These are phyloP conservation scores for Taphrina wiesneri DNA, from an alignment of 1,139 yeast genomes.

Conservation along the genomic window DNA sequence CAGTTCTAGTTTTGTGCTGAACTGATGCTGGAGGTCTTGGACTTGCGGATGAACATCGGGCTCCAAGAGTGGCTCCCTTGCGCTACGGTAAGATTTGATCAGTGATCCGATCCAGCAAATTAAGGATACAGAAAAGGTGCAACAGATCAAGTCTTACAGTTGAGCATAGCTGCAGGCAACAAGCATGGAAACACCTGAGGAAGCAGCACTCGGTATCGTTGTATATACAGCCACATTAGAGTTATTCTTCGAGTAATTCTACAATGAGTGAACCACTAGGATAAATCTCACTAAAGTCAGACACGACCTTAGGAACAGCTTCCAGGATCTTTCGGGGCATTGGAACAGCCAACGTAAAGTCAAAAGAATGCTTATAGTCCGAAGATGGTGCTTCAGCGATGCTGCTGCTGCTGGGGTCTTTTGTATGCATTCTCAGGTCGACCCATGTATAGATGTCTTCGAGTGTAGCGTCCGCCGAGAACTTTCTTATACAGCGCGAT, in stretches of 20 bases:
- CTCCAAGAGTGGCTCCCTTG: too few species aligned
- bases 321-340: slow-evolving; percentile 57
- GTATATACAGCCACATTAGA: not conserved
- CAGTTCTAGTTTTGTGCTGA: not conserved
- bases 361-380: slow-evolving; percentile 51
- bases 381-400: slow-evolving; percentile 44
- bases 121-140: not conserved
- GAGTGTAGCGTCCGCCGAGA: slow-evolving; percentile 52
- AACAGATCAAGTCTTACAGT: not conserved
- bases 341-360: slow-evolving; percentile 56
- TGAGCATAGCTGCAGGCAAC: too few species aligned
- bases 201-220: not conserved
- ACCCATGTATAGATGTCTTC: slow-evolving; percentile 66
- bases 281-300: slow-evolving; percentile 53
- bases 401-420: slow-evolving; percentile 48
- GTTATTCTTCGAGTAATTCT: slow-evolving; percentile 50
- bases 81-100: too few species aligned
- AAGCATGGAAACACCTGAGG: not conserved
- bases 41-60: not conserved
- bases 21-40: not conserved
- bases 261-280: slow-evolving; percentile 65
- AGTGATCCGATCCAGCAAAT: too few species aligned
- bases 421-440: slow-evolving; percentile 13
- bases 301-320: slow-evolving; percentile 45
- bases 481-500: slow-evolving; percentile 59